Conservation (phyloP, 768 basidiomycete species). For the Tulasnella sp. region DNA sequence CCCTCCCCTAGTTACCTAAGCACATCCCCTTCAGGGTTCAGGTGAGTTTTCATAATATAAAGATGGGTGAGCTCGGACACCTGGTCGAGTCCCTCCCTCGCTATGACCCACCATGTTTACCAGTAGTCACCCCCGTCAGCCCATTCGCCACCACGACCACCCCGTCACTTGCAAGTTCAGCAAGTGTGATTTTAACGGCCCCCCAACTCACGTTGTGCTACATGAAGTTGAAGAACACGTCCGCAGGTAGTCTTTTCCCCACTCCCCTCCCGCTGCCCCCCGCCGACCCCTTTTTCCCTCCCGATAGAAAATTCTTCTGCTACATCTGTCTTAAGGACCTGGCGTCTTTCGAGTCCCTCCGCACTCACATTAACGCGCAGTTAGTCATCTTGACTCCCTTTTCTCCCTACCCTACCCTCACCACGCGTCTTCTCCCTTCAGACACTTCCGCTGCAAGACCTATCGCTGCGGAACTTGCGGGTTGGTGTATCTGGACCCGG, state of each 20-base stretch:
- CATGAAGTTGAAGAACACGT: constrained; percentile 1
- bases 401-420: neutral
- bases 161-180: neutral
- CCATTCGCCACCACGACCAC: too few relatives aligned
- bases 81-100: too few relatives aligned
- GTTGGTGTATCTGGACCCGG: neutral
- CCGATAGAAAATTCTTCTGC: neutral
- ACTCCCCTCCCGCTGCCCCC: neutral
- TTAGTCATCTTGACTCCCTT: neutral
- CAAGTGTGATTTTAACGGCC: neutral
- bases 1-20: too few relatives aligned
- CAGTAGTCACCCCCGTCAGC: too few relatives aligned
- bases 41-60: too few relatives aligned
- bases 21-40: too few relatives aligned
- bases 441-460: neutral
- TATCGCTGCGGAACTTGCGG: neutral
- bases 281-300: neutral
- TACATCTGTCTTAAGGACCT: neutral
- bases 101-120: too few relatives aligned
- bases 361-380: neutral
- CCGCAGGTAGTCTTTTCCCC: neutral
- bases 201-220: neutral
- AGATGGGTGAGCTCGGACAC: too few relatives aligned
- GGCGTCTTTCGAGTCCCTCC: neutral
- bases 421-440: neutral